Evolutionary conservation across 306 rosid species (phyloP).

Genomic region (Potentilla sterilis): DNA sequence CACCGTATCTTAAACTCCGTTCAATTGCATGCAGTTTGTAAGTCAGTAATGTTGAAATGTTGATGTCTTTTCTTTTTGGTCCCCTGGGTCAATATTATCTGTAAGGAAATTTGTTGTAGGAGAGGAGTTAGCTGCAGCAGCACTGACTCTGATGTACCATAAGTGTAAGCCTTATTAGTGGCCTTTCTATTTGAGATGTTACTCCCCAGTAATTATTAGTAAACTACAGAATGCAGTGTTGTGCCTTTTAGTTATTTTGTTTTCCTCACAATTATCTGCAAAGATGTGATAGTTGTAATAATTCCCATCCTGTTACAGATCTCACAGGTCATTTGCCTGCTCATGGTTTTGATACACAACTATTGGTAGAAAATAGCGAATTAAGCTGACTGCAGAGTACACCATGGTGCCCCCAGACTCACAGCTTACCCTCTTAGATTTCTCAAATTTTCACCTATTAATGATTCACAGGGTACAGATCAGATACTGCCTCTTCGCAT

Average conservation of each 20-base stretch:
- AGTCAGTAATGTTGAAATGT: constrained; percentile 9
- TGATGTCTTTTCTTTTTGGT: not conserved
- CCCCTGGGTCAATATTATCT: constrained; percentile 12
- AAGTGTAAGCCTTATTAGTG: constrained; percentile 17
- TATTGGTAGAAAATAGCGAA: too few relatives aligned
- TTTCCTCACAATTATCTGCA: not conserved
- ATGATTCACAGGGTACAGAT: not conserved
- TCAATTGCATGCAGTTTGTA: constrained; percentile 17
- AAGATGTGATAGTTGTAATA: not conserved
- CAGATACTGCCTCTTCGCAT: not conserved
- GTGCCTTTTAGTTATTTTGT: not conserved
- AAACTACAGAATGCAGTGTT: constrained; percentile 1
- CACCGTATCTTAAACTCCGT: constrained; percentile 61
- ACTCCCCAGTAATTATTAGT: not conserved
- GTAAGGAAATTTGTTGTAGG: constrained; percentile 24
- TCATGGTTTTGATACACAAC: too few relatives aligned
- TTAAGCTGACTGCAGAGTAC: too few relatives aligned
- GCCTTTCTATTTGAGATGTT: constrained; percentile 17
- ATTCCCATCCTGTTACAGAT: not conserved
- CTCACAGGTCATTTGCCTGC: not conserved
- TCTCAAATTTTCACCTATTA: not conserved
- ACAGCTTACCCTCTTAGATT: not conserved
- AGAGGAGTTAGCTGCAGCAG: constrained; percentile 23
- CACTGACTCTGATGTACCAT: constrained; percentile 16
- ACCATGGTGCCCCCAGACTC: too few relatives aligned